These are phyloP conservation scores for Pleurotus cornucopiae DNA, from an alignment of 768 basidiomycete species.

Conservation along the genomic window DNA sequence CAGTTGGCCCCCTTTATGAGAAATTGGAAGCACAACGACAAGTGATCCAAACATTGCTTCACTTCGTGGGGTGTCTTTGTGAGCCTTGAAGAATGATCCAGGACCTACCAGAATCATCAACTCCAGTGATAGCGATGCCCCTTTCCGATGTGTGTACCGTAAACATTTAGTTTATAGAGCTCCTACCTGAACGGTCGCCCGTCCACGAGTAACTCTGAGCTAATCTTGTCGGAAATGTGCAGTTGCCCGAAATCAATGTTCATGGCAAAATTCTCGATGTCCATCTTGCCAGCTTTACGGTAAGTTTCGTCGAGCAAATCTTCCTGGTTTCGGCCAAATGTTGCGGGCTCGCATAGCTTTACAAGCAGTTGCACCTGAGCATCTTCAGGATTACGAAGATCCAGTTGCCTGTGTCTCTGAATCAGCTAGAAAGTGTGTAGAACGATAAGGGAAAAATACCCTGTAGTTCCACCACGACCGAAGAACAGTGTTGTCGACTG, in stretches of 20 bases:
- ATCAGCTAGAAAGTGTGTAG: too few species aligned
- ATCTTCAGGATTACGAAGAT: not conserved
- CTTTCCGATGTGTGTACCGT: conserved; percentile 23
- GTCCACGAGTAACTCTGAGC: conserved; percentile 14
- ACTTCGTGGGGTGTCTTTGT: conserved; percentile 39
- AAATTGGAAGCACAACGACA: conserved; percentile 37
- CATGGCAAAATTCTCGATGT: conserved; percentile 20
- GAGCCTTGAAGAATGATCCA: conserved; percentile 41
- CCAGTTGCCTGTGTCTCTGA: not conserved
- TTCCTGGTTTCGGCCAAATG: not conserved
- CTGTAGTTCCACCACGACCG: not conserved
- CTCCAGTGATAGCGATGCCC: too few species aligned
- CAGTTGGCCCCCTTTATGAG: conserved; percentile 33
- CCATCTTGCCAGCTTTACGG: not conserved
- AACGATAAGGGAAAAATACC: not conserved
- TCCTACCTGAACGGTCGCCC: conserved; percentile 22
- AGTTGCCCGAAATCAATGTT: conserved; percentile 20
- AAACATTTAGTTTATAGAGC: conserved; percentile 44
- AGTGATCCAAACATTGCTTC: conserved; percentile 45
- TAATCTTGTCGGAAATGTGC: conserved; percentile 23
- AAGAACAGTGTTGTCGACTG: not conserved
- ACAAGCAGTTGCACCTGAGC: not conserved
- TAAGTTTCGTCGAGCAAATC: not conserved
- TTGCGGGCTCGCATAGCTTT: not conserved
- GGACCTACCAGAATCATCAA: conserved; percentile 15